Evolutionary conservation across 129 eudicot species (phyloP).

Genomic region (Smallanthus sonchifolius): DNA sequence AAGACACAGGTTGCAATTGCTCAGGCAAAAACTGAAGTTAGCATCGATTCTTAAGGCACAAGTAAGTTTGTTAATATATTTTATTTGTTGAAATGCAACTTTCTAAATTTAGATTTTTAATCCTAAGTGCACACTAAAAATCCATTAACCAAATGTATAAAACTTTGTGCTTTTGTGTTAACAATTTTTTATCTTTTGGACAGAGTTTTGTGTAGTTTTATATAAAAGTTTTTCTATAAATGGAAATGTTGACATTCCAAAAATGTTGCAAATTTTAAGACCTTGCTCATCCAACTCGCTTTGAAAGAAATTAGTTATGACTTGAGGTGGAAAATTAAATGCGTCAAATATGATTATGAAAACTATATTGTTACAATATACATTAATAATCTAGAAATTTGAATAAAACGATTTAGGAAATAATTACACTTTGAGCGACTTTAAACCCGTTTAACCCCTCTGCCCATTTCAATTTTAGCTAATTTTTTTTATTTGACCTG

Average conservation of each 20-base stretch:
- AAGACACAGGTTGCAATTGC: constrained; percentile 75
- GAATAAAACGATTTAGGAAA: background rate
- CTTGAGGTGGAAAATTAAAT: background rate
- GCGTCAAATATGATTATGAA: background rate
- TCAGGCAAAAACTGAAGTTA: constrained; percentile 85
- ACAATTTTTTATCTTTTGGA: background rate
- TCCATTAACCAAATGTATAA: background rate
- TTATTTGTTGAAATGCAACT: background rate
- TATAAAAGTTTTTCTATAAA: background rate
- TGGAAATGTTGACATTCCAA: background rate
- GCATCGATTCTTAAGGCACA: constrained; percentile 81
- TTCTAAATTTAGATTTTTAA: background rate
- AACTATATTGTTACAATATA: background rate
- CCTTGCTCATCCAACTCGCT: background rate
- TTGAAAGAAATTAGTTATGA: background rate
- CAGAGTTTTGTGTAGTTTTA: background rate
- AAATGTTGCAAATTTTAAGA: background rate
- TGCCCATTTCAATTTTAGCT: background rate
- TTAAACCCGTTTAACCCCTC: background rate
- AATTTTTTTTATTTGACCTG: background rate
- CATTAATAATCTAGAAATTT: background rate
- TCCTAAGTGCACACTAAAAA: background rate
- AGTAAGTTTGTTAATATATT: constrained; percentile 41
- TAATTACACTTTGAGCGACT: background rate
- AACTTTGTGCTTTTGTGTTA: background rate